phyloP scores from a whole-genome alignment of 306 rosid species.

The Quercus berberidifolia region DNA sequence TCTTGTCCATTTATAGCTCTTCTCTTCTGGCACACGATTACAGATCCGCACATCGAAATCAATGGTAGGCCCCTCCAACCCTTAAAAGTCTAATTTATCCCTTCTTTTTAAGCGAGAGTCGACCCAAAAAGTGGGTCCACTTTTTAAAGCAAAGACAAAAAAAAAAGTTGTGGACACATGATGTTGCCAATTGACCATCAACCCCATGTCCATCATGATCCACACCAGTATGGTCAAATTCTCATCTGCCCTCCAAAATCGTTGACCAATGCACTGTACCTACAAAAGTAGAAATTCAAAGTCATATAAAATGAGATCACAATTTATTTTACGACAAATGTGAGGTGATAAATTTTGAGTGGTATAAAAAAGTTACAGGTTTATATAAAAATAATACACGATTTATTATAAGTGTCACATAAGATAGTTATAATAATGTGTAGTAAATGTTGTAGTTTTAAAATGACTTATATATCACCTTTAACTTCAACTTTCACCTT shows the following conservation, averaged over 20 bases:
- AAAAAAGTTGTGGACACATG: not conserved
- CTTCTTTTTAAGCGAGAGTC: constrained; percentile 21
- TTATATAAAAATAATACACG: too few species aligned
- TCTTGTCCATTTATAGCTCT: too few species aligned
- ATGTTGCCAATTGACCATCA: constrained; percentile 21
- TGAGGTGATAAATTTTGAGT: too few species aligned
- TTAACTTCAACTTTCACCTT: not conserved
- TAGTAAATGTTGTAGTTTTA: too few species aligned
- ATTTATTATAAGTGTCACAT: too few species aligned
- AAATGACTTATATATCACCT: not conserved
- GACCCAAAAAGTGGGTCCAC: constrained; percentile 36
- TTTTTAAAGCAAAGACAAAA: not conserved
- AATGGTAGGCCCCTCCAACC: not conserved
- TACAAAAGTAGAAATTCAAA: too few species aligned
- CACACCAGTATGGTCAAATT: not conserved
- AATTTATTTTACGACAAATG: too few species aligned
- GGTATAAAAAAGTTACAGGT: too few species aligned
- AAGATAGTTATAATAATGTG: too few species aligned
- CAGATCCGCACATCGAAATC: not conserved
- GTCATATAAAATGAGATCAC: too few species aligned
- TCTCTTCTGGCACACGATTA: not conserved
- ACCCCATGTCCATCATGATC: not conserved
- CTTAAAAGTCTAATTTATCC: not conserved
- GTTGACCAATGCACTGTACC: constrained; percentile 2
- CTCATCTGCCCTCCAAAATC: not conserved